phyloP scores from a whole-genome alignment of 164 flowering plant species.

The Warburgia ugandensis region DNA sequence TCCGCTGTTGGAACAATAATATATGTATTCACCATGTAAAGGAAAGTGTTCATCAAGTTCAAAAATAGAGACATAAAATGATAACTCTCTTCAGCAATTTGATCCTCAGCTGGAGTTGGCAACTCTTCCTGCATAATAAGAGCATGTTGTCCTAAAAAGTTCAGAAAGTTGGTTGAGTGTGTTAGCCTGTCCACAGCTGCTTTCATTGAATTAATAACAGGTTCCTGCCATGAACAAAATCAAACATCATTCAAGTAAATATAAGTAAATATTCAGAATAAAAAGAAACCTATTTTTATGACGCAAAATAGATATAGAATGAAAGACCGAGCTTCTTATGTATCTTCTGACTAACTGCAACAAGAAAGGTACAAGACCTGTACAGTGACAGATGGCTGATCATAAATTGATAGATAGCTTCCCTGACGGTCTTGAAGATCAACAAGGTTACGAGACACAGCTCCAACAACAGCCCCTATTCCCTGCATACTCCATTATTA shows the following conservation, averaged over 20 bases:
- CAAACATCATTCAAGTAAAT: not conserved
- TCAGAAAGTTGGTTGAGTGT: conserved; percentile 41
- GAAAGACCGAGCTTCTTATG: not conserved
- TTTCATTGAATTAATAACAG: conserved; percentile 38
- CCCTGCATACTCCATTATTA: conserved; percentile 28
- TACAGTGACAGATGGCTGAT: conserved; percentile 27
- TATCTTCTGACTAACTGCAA: not conserved
- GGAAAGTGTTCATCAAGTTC: conserved; percentile 49
- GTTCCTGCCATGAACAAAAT: conserved; percentile 29
- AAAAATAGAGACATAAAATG: conserved; percentile 45
- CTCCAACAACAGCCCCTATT: conserved; percentile 52
- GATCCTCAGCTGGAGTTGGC: conserved; percentile 30
- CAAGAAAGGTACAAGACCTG: too few species aligned
- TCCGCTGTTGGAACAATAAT: conserved; percentile 60
- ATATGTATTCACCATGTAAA: conserved; percentile 57
- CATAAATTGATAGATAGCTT: conserved; percentile 43
- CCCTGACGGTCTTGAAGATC: conserved; percentile 44
- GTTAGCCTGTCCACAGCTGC: conserved; percentile 45
- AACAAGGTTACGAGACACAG: conserved; percentile 47
- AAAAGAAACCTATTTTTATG: not conserved
- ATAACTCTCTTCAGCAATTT: conserved; percentile 27
- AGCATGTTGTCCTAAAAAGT: conserved; percentile 52
- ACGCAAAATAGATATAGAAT: not conserved
- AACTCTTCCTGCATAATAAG: conserved; percentile 46
- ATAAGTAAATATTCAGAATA: not conserved